These are phyloP conservation scores for Lablab purpureus DNA, from an alignment of 306 rosid genomes.

Conservation along the genomic window DNA sequence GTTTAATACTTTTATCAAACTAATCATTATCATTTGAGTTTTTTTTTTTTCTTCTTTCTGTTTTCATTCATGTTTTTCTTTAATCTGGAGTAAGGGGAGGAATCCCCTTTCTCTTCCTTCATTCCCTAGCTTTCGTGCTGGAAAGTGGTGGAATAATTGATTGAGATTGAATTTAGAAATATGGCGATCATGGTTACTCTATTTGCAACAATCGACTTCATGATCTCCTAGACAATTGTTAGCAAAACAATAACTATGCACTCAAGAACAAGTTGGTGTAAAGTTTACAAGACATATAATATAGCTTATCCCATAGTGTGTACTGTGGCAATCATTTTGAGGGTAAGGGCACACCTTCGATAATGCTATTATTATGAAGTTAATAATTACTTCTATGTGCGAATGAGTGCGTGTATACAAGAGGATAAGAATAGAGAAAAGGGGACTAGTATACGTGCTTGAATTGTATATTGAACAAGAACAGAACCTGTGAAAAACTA, in stretches of 20 bases:
- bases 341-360: not conserved
- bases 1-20: constrained; percentile 42
- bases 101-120: constrained; percentile 40
- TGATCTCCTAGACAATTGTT: constrained; percentile 11
- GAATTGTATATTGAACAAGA: not conserved
- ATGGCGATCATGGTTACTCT: constrained; percentile 47
- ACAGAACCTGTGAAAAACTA: not conserved
- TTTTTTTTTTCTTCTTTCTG: not conserved
- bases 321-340: constrained; percentile 31
- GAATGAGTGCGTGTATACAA: not conserved
- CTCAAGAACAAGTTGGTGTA: constrained; percentile 37
- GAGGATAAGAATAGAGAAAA: not conserved
- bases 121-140: constrained; percentile 57
- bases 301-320: constrained; percentile 32
- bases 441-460: not conserved
- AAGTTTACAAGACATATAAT: constrained; percentile 1
- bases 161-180: constrained; percentile 45
- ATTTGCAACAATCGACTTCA: constrained; percentile 41
- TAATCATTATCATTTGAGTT: constrained; percentile 43
- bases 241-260: constrained; percentile 35
- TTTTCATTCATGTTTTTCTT: not conserved
- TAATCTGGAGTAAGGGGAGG: constrained; percentile 12
- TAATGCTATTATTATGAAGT: not conserved
- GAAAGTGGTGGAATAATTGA: constrained; percentile 54
- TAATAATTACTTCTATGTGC: not conserved